Base-by-base conservation (phyloP, 2,329 filamentous ascomycete species). In the Aspergillus chevalieri region DNA sequence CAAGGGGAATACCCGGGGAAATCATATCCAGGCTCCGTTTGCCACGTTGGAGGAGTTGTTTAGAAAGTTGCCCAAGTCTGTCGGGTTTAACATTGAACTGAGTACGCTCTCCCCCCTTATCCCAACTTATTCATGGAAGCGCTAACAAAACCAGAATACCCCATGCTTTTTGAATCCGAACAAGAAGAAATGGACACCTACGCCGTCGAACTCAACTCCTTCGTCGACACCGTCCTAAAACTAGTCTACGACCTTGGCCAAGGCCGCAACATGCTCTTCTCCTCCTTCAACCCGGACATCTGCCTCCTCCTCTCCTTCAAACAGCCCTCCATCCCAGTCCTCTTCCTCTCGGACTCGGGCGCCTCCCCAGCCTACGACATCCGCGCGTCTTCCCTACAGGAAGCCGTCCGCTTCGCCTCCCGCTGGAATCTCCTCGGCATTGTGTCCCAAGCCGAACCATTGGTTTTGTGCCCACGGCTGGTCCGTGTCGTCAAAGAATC, bases 61-160 rank as follows among this genome's bases (percentile, higher is more conserved):
- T 73, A 81, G 82, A 61, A 85, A 91, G 64, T 74, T 98, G 0
- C 89, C 90, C 0, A 80, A 86, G 54, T 78, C 82, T 12, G 87
- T 95, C 19, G 91, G 93, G 12, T 98, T 98, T 79, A 97, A 98
- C 70, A 95, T 98, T 59, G 93, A 98, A 74, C 87, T 98, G 80
- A 97, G 75, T 78, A 66, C 65, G 75, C 21, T 70, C 54, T 43
- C 26, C 44, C 15, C 9, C 15, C 4, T 17, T 17, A 15, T 17
- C 19, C 14, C 15, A 12, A 6, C 14, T 3, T 12, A 12, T 4
- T 36, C 14, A 6, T 36, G 14, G 4, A 58, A 62, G 51, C 55
- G 59, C 51, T 48, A 59, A 55, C 52, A 44, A 43, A 55, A 54
- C 52, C 47, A 78, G 75, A 98, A 72, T 98, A 98, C 66, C 93